Percentiles rank a stretch among this genome's conserved stretches.
phyloP scores from a whole-genome alignment of 768 basidiomycete genomes.

The Auricularia heimuer region DNA sequence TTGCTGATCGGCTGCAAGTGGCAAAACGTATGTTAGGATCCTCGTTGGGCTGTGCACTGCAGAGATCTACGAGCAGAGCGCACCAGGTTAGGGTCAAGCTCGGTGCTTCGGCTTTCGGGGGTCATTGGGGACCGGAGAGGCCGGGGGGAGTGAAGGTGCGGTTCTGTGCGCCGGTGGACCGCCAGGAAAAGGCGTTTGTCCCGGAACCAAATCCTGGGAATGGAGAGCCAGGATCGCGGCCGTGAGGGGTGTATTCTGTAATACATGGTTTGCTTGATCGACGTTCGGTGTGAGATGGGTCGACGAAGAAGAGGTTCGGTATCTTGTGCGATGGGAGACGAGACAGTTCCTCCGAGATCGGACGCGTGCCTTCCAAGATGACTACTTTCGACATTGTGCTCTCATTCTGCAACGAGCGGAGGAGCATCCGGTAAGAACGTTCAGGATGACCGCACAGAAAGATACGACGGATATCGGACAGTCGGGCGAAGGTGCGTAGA shows the following conservation, averaged over 20 bases:
- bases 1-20: neutral
- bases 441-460: neutral
- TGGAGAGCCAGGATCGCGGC: neutral
- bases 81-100: no score
- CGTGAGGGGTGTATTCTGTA: no score
- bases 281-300: no score
- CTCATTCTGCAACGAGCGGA: neutral
- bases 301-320: neutral
- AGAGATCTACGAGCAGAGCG: no score
- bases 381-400: neutral
- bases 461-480: neutral
- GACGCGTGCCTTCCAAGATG: neutral
- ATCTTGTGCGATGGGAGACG: neutral
- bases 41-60: no score
- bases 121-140: no score
- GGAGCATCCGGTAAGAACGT: neutral
- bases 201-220: neutral
- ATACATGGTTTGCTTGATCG: no score
- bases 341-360: neutral
- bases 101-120: no score
- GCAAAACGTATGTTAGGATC: no score
- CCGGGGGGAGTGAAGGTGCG: no score
- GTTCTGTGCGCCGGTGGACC: no score
- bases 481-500: neutral
- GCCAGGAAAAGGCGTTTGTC: no score